A percentile compares a stretch with the other conserved stretches of the same genome.
Conservation (phyloP, 441 rosid genomes). For the Erodium texanum region DNA sequence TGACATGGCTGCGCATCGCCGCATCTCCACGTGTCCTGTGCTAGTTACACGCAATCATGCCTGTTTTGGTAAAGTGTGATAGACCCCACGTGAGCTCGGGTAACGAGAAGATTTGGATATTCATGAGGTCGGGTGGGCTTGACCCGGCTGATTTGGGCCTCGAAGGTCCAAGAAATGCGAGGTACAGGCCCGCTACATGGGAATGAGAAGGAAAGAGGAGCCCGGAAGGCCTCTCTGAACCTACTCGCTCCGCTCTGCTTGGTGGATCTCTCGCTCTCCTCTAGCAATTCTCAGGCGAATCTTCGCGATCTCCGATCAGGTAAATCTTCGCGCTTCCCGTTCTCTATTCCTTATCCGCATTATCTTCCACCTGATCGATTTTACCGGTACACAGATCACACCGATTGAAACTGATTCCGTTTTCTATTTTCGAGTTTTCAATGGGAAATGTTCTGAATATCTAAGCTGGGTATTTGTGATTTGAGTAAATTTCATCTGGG, state of each 20-base stretch:
- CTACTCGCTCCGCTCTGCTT: background rate
- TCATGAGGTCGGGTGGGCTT: too few species aligned
- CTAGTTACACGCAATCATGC: too few species aligned
- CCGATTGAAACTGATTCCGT: background rate
- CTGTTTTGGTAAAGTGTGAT: too few species aligned
- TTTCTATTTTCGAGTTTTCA: background rate
- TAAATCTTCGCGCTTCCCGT: background rate
- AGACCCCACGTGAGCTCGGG: too few species aligned
- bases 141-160: background rate
- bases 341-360: background rate
- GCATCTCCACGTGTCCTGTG: too few species aligned
- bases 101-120: too few species aligned
- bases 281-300: background rate
- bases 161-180: background rate
- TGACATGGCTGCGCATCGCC: too few species aligned
- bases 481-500: background rate
- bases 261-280: background rate
- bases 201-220: background rate
- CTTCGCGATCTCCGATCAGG: conserved; percentile 4
- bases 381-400: background rate
- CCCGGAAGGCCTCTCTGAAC: background rate
- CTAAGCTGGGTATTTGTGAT: background rate
- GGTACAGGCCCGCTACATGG: background rate
- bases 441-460: background rate
- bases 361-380: background rate